Evolutionary conservation across 164 flowering plant species (phyloP).

Genomic region (Dillenia suffruticosa): DNA sequence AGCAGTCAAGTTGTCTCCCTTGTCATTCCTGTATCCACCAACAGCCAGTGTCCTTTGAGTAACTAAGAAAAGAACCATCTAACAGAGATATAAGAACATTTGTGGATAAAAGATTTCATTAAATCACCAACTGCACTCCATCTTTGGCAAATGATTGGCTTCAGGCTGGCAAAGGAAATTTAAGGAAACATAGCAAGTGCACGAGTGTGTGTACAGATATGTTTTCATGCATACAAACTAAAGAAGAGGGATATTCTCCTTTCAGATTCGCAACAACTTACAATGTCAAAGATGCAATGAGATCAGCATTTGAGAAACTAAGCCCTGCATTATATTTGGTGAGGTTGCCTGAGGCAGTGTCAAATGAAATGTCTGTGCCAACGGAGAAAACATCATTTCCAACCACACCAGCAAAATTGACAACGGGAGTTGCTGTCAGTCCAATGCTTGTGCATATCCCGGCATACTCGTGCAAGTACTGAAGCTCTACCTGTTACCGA

Average conservation of each 20-base stretch:
- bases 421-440: constrained; percentile 62
- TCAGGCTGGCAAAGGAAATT: no score
- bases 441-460: constrained; percentile 75
- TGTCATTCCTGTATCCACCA: constrained; percentile 55
- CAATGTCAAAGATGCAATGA: constrained; percentile 62
- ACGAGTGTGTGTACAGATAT: no score
- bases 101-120: no score
- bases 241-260: no score
- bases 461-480: constrained; percentile 67
- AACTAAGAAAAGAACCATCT: no score
- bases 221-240: no score
- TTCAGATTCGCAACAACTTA: constrained; percentile 26
- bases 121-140: not conserved
- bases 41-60: not conserved
- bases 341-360: constrained; percentile 59
- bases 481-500: constrained; percentile 59
- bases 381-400: constrained; percentile 41
- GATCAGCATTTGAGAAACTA: constrained; percentile 48
- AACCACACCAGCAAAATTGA: constrained; percentile 66
- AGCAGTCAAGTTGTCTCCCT: constrained; percentile 58
- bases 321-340: constrained; percentile 59
- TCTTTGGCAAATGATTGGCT: not conserved
- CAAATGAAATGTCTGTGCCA: constrained; percentile 67
- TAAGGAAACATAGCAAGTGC: no score
- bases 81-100: no score